Conservation (phyloP, 2,329 filamentous ascomycete genomes). For the Cercospora berteroae region DNA sequence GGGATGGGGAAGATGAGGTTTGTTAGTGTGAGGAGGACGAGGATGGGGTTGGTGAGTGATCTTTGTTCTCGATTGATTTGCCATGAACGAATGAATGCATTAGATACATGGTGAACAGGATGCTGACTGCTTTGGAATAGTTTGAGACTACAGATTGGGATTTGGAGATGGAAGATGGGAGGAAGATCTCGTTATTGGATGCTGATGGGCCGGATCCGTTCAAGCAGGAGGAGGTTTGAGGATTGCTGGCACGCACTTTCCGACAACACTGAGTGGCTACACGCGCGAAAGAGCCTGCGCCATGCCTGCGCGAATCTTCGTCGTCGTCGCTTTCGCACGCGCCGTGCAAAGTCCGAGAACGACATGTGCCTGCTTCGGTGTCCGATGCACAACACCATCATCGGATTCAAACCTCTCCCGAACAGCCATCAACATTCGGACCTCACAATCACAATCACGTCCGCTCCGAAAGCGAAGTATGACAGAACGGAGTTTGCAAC, state of each 20-base stretch:
- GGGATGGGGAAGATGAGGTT: conserved; percentile 74
- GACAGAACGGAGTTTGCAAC: background rate
- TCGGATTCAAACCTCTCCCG: background rate
- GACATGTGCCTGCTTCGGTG: background rate
- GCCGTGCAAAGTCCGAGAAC: background rate
- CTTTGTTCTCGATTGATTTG: background rate
- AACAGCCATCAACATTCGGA: background rate
- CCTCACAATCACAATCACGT: background rate
- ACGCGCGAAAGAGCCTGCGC: background rate
- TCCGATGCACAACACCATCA: background rate
- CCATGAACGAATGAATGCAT: background rate
- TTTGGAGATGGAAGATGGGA: conserved; percentile 65
- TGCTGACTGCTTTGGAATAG: conserved; percentile 38
- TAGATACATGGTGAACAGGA: background rate
- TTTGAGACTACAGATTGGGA: conserved; percentile 94
- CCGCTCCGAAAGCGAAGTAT: background rate
- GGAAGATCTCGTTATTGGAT: conserved; percentile 73
- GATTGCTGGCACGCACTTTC: too few species aligned
- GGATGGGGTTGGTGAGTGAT: conserved; percentile 56
- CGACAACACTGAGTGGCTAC: background rate
- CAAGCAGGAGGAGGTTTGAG: conserved; percentile 22
- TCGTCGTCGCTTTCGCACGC: background rate
- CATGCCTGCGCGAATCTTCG: background rate
- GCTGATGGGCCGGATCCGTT: conserved; percentile 65
- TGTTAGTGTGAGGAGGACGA: conserved; percentile 67